Conservation (phyloP, 1,284 basidiomycete genomes). For the Rhodotorula sp. region DNA sequence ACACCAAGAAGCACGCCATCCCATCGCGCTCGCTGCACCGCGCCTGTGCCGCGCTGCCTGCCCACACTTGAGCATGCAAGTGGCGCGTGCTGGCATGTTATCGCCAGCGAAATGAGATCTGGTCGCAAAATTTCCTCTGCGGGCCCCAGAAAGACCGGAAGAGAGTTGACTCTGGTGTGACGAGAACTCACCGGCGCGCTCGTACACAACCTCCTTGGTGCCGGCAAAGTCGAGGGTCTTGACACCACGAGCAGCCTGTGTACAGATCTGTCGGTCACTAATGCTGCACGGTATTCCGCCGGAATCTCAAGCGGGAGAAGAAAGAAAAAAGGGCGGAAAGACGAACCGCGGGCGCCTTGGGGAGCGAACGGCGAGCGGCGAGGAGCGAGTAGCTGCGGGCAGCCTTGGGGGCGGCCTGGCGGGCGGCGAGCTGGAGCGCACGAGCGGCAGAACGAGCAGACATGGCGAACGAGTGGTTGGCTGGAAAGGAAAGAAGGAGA, state of each 20-base stretch:
- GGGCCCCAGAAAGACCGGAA: background rate
- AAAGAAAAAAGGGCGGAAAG: background rate
- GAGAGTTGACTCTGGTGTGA: conserved; percentile 3
- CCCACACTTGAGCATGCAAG: too few relatives aligned
- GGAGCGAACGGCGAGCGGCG: conserved; percentile 22
- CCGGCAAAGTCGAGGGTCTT: conserved; percentile 99
- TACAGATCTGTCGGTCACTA: background rate
- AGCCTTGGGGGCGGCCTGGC: conserved; percentile 28
- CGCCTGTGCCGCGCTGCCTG: background rate
- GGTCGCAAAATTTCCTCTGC: conserved; percentile 1
- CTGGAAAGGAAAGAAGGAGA: background rate
- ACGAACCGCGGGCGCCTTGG: conserved; percentile 14
- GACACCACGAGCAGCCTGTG: conserved; percentile 57
- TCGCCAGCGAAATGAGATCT: background rate
- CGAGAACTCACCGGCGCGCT: conserved; percentile 51
- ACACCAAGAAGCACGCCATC: background rate
- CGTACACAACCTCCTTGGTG: conserved; percentile 91
- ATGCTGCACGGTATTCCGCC: too few relatives aligned
- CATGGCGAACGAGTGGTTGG: conserved; percentile 5
- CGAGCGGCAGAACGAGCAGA: conserved; percentile 20
- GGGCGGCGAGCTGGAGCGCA: conserved; percentile 22
- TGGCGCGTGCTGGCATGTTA: background rate
- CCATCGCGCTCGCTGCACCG: background rate
- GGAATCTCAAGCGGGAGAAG: background rate
- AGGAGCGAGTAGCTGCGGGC: conserved; percentile 31